Percentiles rank a stretch among this genome's conserved stretches.
phyloP scores from a whole-genome alignment of 352 stramenopile genomes.

The Globisporangium iwayamae region DNA sequence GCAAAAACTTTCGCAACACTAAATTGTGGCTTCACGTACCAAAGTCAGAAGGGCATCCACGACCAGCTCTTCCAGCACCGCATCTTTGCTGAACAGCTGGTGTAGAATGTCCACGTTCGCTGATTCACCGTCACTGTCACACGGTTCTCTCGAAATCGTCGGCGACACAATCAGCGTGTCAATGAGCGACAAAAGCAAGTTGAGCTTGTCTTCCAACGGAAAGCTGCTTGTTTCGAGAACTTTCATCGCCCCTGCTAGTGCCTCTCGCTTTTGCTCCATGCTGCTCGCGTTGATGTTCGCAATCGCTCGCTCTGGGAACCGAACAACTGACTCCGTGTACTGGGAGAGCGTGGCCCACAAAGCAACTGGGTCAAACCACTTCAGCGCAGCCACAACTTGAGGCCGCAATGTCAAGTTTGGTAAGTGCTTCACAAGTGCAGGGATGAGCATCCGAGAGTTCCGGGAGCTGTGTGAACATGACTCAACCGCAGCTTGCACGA shows the following conservation, averaged over 20 bases:
- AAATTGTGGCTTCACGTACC: slow-evolving; percentile 23
- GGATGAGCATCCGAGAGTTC: slow-evolving; percentile 81
- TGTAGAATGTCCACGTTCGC: slow-evolving; percentile 43
- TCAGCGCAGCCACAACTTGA: slow-evolving; percentile 66
- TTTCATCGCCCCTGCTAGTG: slow-evolving; percentile 59
- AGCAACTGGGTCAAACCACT: slow-evolving; percentile 59
- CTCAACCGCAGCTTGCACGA: slow-evolving; percentile 76
- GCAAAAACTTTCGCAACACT: neutral
- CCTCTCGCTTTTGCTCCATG: slow-evolving; percentile 45
- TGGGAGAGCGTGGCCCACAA: slow-evolving; percentile 69
- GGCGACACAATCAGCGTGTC: slow-evolving; percentile 40
- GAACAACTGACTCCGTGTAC: slow-evolving; percentile 48
- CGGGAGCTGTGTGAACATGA: slow-evolving; percentile 76
- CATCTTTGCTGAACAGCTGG: slow-evolving; percentile 63
- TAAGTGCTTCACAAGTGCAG: slow-evolving; percentile 76
- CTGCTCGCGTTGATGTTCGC: neutral
- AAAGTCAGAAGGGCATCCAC: slow-evolving; percentile 58
- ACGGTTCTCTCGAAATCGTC: neutral
- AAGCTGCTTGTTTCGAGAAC: slow-evolving; percentile 56
- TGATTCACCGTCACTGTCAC: slow-evolving; percentile 17
- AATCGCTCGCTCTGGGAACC: slow-evolving; percentile 7
- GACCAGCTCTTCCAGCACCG: slow-evolving; percentile 62
- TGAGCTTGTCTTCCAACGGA: slow-evolving; percentile 64
- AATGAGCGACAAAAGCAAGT: slow-evolving; percentile 61
- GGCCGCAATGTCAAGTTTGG: slow-evolving; percentile 57